Percentiles rank a stretch among this genome's conserved stretches.
Evolutionary conservation across 192 early-diverging fungal genomes (phyloP).

Genomic region (Haplosporangium gracile): DNA sequence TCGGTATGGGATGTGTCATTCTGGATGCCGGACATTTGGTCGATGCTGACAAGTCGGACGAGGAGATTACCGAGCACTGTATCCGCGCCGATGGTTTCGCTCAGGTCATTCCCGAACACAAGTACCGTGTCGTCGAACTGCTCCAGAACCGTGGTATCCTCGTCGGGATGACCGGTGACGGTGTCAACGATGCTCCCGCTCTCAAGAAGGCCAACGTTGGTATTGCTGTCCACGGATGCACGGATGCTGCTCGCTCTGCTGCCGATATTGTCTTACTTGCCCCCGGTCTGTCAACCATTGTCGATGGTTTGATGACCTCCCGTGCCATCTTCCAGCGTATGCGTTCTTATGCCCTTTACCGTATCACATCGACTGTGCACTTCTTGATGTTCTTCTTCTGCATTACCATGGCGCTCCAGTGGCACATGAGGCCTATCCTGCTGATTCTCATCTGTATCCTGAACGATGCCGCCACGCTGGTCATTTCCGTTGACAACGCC

Average conservation of each 20-base stretch:
- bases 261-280: conserved; percentile 96
- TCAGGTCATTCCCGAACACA: conserved; percentile 99
- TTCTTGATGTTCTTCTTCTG: conserved; percentile 98
- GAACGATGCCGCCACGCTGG: conserved; percentile 92
- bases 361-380: conserved; percentile 97
- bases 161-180: conserved; percentile 97
- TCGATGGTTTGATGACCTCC: conserved; percentile 91
- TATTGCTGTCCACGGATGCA: conserved; percentile 96
- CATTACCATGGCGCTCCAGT: conserved; percentile 85
- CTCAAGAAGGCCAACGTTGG: conserved; percentile 98
- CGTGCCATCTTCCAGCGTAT: conserved; percentile 97
- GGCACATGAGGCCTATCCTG: conserved; percentile 83
- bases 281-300: conserved; percentile 92
- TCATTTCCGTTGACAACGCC: conserved; percentile 96
- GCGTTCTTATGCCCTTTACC: conserved; percentile 93
- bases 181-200: conserved; percentile 98
- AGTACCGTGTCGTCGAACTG: conserved; percentile 95
- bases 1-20: conserved; percentile 94
- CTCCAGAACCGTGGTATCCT: conserved; percentile 88
- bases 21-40: conserved; percentile 89
- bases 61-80: conserved; percentile 87
- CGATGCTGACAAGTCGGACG: conserved; percentile 81
- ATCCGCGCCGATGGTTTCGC: conserved; percentile 95
- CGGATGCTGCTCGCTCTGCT: conserved; percentile 95
- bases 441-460: conserved; percentile 93